Base-by-base conservation (phyloP, 2,329 filamentous ascomycete genomes). In the Fusarium sp. region DNA sequence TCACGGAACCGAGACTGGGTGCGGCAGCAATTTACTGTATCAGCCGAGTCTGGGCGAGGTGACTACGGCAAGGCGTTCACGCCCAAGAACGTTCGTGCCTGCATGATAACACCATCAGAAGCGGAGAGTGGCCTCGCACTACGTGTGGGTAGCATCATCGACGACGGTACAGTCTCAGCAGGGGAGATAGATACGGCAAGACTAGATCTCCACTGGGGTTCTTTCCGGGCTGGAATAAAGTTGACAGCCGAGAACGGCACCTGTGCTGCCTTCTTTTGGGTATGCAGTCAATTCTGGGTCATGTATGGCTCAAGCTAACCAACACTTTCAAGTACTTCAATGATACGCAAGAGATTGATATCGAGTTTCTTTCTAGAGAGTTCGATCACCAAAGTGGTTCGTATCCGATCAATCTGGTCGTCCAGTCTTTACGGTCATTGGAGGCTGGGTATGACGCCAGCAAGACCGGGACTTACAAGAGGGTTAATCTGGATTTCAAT, bases 261-360 rank as follows among this genome's bases (percentile, higher is more conserved):
- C 1, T 95, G 92, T 77, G 90, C 88, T 31, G 92, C 92, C 7
- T 94, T 95, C 81, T 95, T 94, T 80, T 95, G 92, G 89, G 90
- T 93, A 76, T 73, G 82, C 74, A 27, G 18, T 28, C n/a, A 15
- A 47, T n/a, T 46, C n/a, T 28, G 34, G 18, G 18, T 23, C 18
- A 23, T n/a, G 28, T 23, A 31, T 46, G 31, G 36, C 13, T 36
- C 23, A 11, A 34, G 6, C 18, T 46, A 46, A 52, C 51, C 66
- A 39, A 65, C 40, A 28, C 6, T 28, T 9, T 36, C 36, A 40
- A 93, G 91, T 94, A 93, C 78, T 89, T 88, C 80, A 93, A 94
- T 78, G 90, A 95, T 78, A 92, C 91, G 1, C 90, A 93, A 75
- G 92, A 95, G 75, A 94, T 95, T 73, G 92, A 95, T 77, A 90